phyloP scores from a whole-genome alignment of 106 monocot species.

The Acorus calamus region DNA sequence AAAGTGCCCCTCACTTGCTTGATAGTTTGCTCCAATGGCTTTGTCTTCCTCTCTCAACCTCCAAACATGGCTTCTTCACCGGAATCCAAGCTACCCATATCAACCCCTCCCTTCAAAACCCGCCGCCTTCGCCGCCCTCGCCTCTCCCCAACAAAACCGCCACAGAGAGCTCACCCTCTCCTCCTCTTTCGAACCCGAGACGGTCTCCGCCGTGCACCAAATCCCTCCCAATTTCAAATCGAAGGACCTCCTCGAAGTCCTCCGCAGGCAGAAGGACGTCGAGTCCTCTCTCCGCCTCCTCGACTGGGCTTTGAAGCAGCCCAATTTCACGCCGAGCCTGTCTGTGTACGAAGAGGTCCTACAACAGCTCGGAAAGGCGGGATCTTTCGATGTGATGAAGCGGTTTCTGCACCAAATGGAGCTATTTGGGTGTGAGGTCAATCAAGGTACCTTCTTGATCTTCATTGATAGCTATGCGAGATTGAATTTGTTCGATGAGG shows the following conservation, averaged over 20 bases:
- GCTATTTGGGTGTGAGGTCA: constrained; percentile 32
- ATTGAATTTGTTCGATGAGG: constrained; percentile 47
- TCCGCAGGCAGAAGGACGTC: constrained; percentile 54
- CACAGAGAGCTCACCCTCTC: constrained; percentile 2
- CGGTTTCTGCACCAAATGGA: constrained; percentile 40
- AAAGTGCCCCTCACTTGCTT: constrained; percentile 1
- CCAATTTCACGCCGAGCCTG: constrained; percentile 24
- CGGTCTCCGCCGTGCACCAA: constrained; percentile 7
- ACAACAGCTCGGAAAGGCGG: constrained; percentile 51
- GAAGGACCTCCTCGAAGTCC: constrained; percentile 45
- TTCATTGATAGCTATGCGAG: constrained; percentile 41
- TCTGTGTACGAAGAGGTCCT: constrained; percentile 53
- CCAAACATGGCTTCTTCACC: constrained; percentile 17
- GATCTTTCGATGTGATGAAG: constrained; percentile 53
- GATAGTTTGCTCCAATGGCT: constrained; percentile 49
- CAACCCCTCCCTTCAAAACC: constrained; percentile 1
- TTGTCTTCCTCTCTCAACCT: constrained; percentile 17
- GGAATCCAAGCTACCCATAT: not conserved
- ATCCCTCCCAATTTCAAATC: constrained; percentile 37
- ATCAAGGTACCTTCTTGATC: constrained; percentile 37
- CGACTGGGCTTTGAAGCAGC: constrained; percentile 28
- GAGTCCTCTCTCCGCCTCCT: constrained; percentile 37
- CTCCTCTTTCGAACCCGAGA: constrained; percentile 1
- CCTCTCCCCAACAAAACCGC: constrained; percentile 6
- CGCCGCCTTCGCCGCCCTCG: not conserved